Evolutionary conservation across 805 yeast species (phyloP).

Genomic region (Citeromyces matritensis): DNA sequence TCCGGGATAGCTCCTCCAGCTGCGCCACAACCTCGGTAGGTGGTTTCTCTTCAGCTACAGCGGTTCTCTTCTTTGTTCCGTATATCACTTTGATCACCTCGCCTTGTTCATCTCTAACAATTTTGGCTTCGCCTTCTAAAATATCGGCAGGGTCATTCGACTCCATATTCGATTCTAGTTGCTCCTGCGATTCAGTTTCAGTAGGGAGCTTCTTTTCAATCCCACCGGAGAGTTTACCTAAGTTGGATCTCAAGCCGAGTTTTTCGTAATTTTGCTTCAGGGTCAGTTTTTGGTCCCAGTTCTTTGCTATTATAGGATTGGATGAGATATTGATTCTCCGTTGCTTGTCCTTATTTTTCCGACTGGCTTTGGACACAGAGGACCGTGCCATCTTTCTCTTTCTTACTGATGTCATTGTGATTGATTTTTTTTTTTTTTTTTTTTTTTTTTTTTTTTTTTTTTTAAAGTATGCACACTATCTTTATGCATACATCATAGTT

Average conservation of each 20-base stretch:
- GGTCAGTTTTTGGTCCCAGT: conserved; percentile 82
- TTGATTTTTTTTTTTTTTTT: background rate
- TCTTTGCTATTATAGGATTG: conserved; percentile 72
- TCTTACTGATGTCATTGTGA: conserved; percentile 40
- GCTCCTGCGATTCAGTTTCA: conserved; percentile 18
- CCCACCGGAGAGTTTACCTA: conserved; percentile 71
- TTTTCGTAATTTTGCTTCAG: conserved; percentile 75
- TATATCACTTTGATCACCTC: conserved; percentile 53
- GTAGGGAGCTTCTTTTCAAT: conserved; percentile 36
- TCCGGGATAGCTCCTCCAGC: conserved; percentile 46
- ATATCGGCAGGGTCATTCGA: conserved; percentile 44
- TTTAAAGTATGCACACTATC: no score
- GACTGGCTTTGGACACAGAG: conserved; percentile 52
- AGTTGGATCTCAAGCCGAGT: conserved; percentile 58
- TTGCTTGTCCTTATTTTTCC: conserved; percentile 56
- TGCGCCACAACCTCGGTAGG: conserved; percentile 48
- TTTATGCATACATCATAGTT: conserved; percentile 1
- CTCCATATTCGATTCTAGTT: conserved; percentile 16
- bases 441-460: no score
- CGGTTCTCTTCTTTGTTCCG: conserved; percentile 38
- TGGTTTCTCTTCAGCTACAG: conserved; percentile 16
- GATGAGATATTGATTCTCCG: conserved; percentile 50
- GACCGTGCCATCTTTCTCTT: conserved; percentile 73
- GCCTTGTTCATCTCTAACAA: conserved; percentile 56
- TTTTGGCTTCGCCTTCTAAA: conserved; percentile 67